phyloP scores from a whole-genome alignment of 2,329 filamentous ascomycete genomes.

The Fusarium redolens region DNA sequence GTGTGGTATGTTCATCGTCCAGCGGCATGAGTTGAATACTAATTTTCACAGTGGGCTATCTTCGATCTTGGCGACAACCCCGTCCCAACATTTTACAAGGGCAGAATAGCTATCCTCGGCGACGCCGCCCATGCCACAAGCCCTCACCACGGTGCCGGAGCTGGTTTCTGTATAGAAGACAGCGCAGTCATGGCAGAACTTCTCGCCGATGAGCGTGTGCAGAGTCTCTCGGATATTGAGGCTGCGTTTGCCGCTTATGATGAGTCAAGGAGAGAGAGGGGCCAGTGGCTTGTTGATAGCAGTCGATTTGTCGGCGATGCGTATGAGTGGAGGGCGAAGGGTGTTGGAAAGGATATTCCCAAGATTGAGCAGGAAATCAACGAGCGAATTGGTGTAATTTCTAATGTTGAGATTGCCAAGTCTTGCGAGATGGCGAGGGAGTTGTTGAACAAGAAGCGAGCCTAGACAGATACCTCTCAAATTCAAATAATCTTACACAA shows the following conservation, averaged over 20 bases:
- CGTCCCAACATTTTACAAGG: constrained; percentile 55
- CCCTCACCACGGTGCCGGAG: constrained; percentile 69
- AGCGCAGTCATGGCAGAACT: constrained; percentile 55
- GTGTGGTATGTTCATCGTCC: constrained; percentile 22
- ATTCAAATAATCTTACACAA: neutral
- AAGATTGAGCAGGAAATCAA: constrained; percentile 38
- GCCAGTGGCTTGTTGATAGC: constrained; percentile 61
- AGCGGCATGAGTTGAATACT: neutral
- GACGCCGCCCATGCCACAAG: constrained; percentile 73
- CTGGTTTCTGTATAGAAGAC: constrained; percentile 68
- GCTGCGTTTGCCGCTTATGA: constrained; percentile 54
- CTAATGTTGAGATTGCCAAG: constrained; percentile 16
- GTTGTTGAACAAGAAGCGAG: neutral
- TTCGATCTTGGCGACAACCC: constrained; percentile 60
- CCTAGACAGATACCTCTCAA: neutral
- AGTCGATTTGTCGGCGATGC: constrained; percentile 56
- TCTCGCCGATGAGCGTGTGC: constrained; percentile 56
- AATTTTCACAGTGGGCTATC: constrained; percentile 54
- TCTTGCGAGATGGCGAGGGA: constrained; percentile 10
- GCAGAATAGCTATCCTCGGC: constrained; percentile 63
- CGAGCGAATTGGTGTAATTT: constrained; percentile 21
- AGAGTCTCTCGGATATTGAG: constrained; percentile 41
- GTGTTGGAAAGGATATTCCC: constrained; percentile 26
- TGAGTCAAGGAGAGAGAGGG: constrained; percentile 62
- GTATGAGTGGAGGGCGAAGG: constrained; percentile 57